phyloP scores from a whole-genome alignment of 345 rosid species.

The Eucalyptus urophylla region DNA sequence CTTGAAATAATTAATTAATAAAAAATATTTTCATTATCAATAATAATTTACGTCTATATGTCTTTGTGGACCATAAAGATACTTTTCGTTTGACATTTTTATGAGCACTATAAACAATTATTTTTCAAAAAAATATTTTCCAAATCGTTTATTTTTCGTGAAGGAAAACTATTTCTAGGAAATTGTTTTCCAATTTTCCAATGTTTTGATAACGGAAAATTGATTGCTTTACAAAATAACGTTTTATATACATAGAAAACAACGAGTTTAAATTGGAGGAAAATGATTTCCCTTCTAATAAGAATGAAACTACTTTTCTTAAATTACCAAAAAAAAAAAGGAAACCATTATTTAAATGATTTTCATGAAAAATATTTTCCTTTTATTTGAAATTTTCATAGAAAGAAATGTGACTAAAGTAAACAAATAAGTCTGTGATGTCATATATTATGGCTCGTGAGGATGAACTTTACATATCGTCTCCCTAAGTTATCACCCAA shows the following conservation, averaged over 20 bases:
- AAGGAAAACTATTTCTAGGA: background rate
- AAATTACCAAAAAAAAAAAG: background rate
- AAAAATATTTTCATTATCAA: too few species aligned
- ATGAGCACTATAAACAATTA: background rate
- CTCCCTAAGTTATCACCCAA: background rate
- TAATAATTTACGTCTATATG: fast-evolving
- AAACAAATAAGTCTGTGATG: background rate
- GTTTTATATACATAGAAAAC: too few species aligned
- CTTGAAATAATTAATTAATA: too few species aligned
- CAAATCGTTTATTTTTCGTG: fast-evolving
- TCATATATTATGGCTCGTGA: background rate
- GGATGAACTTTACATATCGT: background rate
- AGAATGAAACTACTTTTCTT: too few species aligned
- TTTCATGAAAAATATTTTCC: too few species aligned
- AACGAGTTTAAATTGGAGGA: background rate
- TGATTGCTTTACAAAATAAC: too few species aligned
- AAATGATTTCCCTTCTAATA: too few species aligned
- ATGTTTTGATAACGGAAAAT: background rate
- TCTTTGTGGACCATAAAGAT: background rate
- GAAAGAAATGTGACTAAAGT: too few species aligned
- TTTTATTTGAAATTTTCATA: background rate
- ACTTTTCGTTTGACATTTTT: background rate
- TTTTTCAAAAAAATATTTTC: background rate
- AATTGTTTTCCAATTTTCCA: too few species aligned
- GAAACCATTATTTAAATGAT: too few species aligned